Base-by-base conservation (phyloP, 164 flowering plant genomes). In the Nymphaea thermarum region DNA sequence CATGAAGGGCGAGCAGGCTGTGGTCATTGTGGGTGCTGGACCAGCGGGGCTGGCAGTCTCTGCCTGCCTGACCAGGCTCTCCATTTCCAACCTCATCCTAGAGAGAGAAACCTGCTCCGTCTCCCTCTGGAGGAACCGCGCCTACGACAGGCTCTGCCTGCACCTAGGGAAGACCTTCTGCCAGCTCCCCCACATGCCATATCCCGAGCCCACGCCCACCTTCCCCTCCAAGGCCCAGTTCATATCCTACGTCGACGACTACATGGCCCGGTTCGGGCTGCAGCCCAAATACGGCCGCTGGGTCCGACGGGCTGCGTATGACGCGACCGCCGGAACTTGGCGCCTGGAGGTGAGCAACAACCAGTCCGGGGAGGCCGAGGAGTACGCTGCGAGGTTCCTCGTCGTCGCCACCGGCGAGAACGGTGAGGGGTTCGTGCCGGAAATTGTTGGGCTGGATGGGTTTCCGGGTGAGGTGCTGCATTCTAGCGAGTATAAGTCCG, bases 371-470 rank as follows among this genome's bases (percentile, higher is more conserved):
- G 65, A 15, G 55, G 6, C 53, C 2, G 85, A 81, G 77, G 82
- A 78, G 66, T 82, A 73, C 44, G 2, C 5, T 2, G 64, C 80
- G 0, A 62, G 72, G 75, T 89, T 81, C 62, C 43, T 89, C 63
- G 82, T 87, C 14, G 83, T 86, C 65, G 96, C 96, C 1, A 84
- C 78, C 4, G 92, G 96, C 0, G 96, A 84, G 64, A 75, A 76
- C 3, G 63, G 75, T 8, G 71, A 83, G 16, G 71, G 80, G 4
- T 77, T 51, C 44, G 62, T 74, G 0, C 93, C 92, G 10, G 75
- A 72, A n/a, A 51, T 86, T 15, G 72, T 68, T 3, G 93, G 91
- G 6, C 6, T 85, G 55, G 68, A 67, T 0, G 64, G 45, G 4
- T 88, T 86, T 63, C 0, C 7, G 2, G 91, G 89, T 15, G 71